Percentiles rank a stretch among this genome's conserved stretches.
Conservation (phyloP, 768 basidiomycete species). For the Serendipita sp. region DNA sequence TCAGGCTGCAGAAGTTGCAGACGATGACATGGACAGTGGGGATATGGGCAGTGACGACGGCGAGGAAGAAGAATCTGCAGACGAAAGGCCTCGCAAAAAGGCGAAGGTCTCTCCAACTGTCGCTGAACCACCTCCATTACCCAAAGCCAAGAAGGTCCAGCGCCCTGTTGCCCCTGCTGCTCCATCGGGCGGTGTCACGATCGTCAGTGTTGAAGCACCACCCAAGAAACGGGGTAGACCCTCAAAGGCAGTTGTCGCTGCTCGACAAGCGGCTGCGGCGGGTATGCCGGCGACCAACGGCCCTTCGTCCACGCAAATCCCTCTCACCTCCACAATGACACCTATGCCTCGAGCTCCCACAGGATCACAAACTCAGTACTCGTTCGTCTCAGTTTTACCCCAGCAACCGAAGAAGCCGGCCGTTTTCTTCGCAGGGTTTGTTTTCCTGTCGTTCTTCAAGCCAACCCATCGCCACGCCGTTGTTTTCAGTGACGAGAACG, state of each 20-base stretch:
- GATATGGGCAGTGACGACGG: constrained; percentile 36
- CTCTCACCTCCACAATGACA: constrained; percentile 14
- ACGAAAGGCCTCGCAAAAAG: constrained; percentile 48
- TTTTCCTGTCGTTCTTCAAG: constrained; percentile 75
- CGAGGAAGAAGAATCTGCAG: constrained; percentile 20
- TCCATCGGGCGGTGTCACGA: constrained; percentile 22
- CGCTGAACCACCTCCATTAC: constrained; percentile 6
- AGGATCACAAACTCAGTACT: background rate
- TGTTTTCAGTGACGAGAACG: constrained; percentile 14
- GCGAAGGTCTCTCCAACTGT: constrained; percentile 25
- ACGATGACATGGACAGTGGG: constrained; percentile 30
- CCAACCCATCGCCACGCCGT: constrained; percentile 35
- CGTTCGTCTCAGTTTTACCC: background rate
- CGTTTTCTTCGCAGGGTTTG: constrained; percentile 58
- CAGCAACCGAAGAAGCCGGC: constrained; percentile 13
- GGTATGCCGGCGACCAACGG: background rate
- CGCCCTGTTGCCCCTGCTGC: constrained; percentile 16
- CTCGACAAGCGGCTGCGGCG: constrained; percentile 13
- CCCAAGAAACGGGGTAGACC: constrained; percentile 57
- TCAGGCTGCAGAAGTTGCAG: constrained; percentile 23
- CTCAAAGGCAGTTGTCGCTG: constrained; percentile 45
- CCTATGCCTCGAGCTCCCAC: constrained; percentile 11
- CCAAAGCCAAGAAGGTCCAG: constrained; percentile 11
- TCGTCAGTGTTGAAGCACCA: constrained; percentile 42
- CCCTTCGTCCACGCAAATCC: constrained; percentile 12